phyloP scores from a whole-genome alignment of 805 yeast species.

The Soucietia sequanensis region DNA sequence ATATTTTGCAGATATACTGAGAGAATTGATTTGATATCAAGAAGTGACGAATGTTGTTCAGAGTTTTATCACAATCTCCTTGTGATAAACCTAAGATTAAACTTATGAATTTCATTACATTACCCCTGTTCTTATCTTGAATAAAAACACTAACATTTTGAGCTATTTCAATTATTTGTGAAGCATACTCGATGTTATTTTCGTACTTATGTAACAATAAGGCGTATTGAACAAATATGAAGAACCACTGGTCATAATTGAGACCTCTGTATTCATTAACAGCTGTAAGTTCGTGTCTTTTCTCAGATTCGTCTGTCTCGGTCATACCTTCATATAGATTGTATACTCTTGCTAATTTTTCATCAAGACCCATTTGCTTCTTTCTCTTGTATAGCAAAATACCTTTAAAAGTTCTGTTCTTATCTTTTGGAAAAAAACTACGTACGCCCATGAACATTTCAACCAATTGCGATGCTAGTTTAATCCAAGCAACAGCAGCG shows the following conservation, averaged over 20 bases:
- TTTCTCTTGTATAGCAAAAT: conserved; percentile 61
- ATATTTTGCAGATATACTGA: conserved; percentile 62
- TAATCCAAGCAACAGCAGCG: conserved; percentile 80
- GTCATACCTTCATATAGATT: conserved; percentile 58
- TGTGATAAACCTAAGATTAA: conserved; percentile 53
- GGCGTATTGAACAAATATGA: conserved; percentile 76
- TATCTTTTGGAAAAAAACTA: conserved; percentile 76
- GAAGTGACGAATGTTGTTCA: conserved; percentile 59
- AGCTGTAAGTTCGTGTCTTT: conserved; percentile 29
- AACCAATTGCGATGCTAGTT: conserved; percentile 75
- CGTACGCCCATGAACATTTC: conserved; percentile 78
- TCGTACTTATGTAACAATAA: conserved; percentile 62
- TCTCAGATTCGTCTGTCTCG: conserved; percentile 32
- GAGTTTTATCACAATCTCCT: conserved; percentile 50
- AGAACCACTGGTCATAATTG: conserved; percentile 79
- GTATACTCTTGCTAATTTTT: conserved; percentile 66
- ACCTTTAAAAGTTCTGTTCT: conserved; percentile 67
- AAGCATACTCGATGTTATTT: conserved; percentile 57
- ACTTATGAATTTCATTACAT: conserved; percentile 61
- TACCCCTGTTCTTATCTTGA: conserved; percentile 59
- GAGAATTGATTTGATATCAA: conserved; percentile 74
- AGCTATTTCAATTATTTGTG: conserved; percentile 65
- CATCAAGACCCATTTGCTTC: conserved; percentile 65
- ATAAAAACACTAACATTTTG: conserved; percentile 75
- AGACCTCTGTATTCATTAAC: conserved; percentile 70